Evolutionary conservation across 306 rosid genomes (phyloP).

Genomic region (Sphenostylis stenocarpa): DNA sequence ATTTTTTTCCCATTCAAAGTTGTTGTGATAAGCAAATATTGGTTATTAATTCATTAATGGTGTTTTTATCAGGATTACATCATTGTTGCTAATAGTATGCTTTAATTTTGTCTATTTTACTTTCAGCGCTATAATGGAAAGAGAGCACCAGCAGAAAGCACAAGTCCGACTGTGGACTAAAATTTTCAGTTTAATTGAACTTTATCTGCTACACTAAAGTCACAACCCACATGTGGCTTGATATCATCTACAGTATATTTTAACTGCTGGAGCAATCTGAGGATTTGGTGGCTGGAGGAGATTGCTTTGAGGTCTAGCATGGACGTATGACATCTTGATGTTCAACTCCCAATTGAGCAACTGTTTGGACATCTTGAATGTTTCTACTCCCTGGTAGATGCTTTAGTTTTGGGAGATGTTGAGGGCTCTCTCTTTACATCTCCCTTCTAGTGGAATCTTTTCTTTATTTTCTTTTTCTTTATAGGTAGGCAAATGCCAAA

Average conservation of each 20-base stretch:
- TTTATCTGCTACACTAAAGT: conserved; percentile 26
- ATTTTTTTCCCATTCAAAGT: neutral
- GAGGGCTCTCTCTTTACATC: conserved; percentile 31
- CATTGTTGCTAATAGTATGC: conserved; percentile 20
- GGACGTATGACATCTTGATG: conserved; percentile 25
- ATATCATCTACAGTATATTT: conserved; percentile 41
- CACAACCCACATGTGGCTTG: conserved; percentile 35
- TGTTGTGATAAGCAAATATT: neutral
- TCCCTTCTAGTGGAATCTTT: conserved; percentile 30
- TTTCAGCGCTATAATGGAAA: conserved; percentile 75
- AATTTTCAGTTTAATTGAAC: conserved; percentile 40
- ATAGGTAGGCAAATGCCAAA: conserved; percentile 41
- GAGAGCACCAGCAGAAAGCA: conserved; percentile 54
- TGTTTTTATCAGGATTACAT: conserved; percentile 7
- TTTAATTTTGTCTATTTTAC: conserved; percentile 22
- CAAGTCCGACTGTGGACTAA: conserved; percentile 54
- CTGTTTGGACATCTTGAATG: conserved; percentile 40
- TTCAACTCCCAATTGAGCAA: conserved; percentile 29
- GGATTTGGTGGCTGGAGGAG: conserved; percentile 36
- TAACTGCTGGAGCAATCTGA: conserved; percentile 39
- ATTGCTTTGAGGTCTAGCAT: conserved; percentile 35
- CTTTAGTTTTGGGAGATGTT: conserved; percentile 44
- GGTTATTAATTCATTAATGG: conserved; percentile 1
- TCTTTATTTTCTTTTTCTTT: conserved; percentile 31
- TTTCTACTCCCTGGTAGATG: conserved; percentile 36